Evolutionary conservation across 129 eudicot genomes (phyloP).

Genomic region (Flaveria robusta): DNA sequence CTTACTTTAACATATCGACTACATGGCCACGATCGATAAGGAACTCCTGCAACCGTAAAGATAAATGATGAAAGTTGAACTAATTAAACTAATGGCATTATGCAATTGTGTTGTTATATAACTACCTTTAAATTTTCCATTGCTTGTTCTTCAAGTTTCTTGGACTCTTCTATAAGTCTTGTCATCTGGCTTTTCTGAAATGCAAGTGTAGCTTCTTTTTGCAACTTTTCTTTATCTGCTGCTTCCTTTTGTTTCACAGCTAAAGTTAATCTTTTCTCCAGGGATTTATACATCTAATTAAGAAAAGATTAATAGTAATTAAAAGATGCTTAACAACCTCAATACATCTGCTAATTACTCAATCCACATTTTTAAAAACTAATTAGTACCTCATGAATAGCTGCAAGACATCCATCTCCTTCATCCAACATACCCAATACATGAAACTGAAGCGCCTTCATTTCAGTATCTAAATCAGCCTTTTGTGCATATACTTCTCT

Average conservation of each 20-base stretch:
- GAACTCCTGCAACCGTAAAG: slow-evolving; percentile 61
- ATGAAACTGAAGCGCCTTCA: too few species aligned
- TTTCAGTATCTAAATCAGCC: too few species aligned
- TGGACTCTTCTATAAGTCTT: slow-evolving; percentile 48
- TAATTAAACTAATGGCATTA: too few species aligned
- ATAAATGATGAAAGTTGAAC: too few species aligned
- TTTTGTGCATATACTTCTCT: too few species aligned
- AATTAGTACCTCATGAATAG: slow-evolving; percentile 57
- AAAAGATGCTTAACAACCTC: neutral
- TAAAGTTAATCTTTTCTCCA: slow-evolving; percentile 24
- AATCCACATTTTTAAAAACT: neutral
- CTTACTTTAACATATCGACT: slow-evolving; percentile 49
- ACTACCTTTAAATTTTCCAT: slow-evolving; percentile 60
- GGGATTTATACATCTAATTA: slow-evolving; percentile 46
- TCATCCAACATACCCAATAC: too few species aligned
- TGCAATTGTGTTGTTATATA: neutral
- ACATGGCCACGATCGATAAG: slow-evolving; percentile 56
- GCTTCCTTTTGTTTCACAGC: neutral
- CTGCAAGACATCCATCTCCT: slow-evolving; percentile 45
- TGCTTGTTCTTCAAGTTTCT: slow-evolving; percentile 51
- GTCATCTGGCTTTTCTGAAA: slow-evolving; percentile 48
- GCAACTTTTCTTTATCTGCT: too few species aligned
- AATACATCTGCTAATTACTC: neutral
- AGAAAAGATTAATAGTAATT: neutral
- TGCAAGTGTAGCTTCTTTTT: neutral